Evolutionary conservation across 169 alveolate species (phyloP).

Genomic region (Plasmodium inui): DNA sequence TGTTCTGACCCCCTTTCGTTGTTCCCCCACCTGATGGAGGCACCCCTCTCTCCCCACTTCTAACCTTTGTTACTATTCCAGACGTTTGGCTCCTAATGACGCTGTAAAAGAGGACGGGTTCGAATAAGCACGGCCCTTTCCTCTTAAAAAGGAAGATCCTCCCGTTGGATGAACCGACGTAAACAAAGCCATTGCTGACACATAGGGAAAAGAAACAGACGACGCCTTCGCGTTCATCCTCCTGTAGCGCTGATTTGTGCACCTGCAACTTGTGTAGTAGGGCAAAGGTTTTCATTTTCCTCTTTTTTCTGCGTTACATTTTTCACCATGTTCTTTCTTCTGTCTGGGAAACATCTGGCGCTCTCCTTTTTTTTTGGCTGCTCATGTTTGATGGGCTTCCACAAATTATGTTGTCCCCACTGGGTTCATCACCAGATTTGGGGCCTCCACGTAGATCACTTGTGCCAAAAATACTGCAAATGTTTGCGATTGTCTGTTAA

Average conservation of each 20-base stretch:
- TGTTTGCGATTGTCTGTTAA: neutral
- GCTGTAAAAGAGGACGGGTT: neutral
- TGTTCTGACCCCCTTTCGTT: neutral
- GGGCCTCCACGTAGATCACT: neutral
- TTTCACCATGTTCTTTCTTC: neutral
- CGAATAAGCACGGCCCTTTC: constrained; percentile 6
- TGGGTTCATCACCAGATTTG: neutral
- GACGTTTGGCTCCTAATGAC: constrained; percentile 2
- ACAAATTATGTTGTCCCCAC: neutral
- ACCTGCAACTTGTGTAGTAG: constrained; percentile 36
- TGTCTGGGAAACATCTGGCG: neutral
- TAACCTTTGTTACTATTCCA: constrained; percentile 48
- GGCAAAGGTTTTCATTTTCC: constrained; percentile 68
- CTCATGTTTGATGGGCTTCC: neutral
- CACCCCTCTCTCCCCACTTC: neutral
- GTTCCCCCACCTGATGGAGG: neutral
- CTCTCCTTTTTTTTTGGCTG: neutral
- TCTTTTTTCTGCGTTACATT: neutral
- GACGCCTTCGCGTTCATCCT: neutral
- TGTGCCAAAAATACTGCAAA: neutral
- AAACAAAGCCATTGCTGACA: constrained; percentile 16
- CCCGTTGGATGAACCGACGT: constrained; percentile 59
- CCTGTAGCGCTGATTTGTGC: neutral
- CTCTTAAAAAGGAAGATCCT: constrained; percentile 57
- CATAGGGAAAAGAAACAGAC: constrained; percentile 22